Base-by-base conservation (phyloP, 257 asterid species). In the Agastache rugosa region DNA sequence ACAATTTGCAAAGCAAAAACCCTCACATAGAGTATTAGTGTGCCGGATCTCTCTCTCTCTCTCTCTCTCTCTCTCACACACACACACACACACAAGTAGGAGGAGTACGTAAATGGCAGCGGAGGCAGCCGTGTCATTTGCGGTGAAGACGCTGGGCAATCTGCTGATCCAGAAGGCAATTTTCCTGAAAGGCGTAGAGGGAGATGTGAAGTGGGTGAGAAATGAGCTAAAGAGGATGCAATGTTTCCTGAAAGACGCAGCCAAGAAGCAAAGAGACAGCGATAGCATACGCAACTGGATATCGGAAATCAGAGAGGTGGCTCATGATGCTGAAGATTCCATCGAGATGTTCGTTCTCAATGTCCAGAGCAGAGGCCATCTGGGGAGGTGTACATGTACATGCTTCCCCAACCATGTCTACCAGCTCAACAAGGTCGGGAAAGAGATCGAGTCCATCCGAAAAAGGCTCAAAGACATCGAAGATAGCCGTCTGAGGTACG, bases 391-490 rank as follows among this genome's bases (percentile, higher is more conserved):
- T 16, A 5, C 19, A 15, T 47, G 0, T 16, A 5, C 19, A 15
- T 4, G 20, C 54, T 14, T 47, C 7, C 54, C 54, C 54, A 16
- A 6, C 6, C 2, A 14, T 3, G 0, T 47, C 8, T 15, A 15
- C 54, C 20, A 47, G 0, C 54, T 47, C 19, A 2, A 3, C 19
- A 47, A 15, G 54, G 19, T 47, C 54, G 54, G 54, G 6, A 2
- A 47, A 15, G 8, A 47, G 54, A 47, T 47, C 20, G 20, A 14
- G 2, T 15, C 19, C 3, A 75, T 75, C 1, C 60, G 51, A 20
- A 39, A 15, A 25, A 76, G 27, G 73, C 73, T 71, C 20, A 2
- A 23, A 5, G 71, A 20, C 1, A 63, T 70, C 17, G 35, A 47
- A 5, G 17, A 63, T 11, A 39, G 75, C 15, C 68, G 72, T 4